Evolutionary conservation across 2,329 filamentous ascomycete genomes (phyloP).

Genomic region (Chrysosporium queenslandicum): DNA sequence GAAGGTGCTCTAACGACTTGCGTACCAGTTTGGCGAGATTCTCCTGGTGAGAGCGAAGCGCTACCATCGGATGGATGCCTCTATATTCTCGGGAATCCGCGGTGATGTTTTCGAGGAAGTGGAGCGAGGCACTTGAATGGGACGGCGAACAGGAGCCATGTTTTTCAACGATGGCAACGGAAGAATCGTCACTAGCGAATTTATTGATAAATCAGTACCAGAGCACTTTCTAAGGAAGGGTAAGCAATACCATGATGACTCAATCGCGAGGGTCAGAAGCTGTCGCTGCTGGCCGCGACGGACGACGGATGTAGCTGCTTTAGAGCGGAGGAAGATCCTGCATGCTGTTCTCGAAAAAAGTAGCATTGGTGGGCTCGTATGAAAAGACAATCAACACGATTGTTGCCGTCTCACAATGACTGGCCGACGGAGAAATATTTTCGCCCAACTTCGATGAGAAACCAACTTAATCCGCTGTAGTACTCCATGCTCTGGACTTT

Average conservation of each 20-base stretch:
- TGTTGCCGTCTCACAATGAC: too few species aligned
- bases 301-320: background rate
- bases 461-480: too few species aligned
- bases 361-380: background rate
- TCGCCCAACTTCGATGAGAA: too few species aligned
- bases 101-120: conserved; percentile 73
- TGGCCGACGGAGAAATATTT: too few species aligned
- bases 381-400: background rate
- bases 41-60: conserved; percentile 64
- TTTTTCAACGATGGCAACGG: conserved; percentile 69
- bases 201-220: background rate
- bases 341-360: background rate
- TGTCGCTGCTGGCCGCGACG: conserved; percentile 1
- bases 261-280: conserved; percentile 55
- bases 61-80: conserved; percentile 70
- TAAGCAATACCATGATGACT: conserved; percentile 54
- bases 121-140: conserved; percentile 44
- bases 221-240: background rate
- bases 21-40: conserved; percentile 59
- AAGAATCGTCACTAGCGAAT: conserved; percentile 67
- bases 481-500: too few species aligned
- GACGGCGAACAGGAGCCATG: conserved; percentile 16
- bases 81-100: conserved; percentile 63
- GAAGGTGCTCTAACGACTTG: conserved; percentile 51
- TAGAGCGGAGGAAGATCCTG: conserved; percentile 6